These are phyloP conservation scores for Tetrahymena malaccensis DNA, from an alignment of 73 alveolate species.

Conservation along the genomic window DNA sequence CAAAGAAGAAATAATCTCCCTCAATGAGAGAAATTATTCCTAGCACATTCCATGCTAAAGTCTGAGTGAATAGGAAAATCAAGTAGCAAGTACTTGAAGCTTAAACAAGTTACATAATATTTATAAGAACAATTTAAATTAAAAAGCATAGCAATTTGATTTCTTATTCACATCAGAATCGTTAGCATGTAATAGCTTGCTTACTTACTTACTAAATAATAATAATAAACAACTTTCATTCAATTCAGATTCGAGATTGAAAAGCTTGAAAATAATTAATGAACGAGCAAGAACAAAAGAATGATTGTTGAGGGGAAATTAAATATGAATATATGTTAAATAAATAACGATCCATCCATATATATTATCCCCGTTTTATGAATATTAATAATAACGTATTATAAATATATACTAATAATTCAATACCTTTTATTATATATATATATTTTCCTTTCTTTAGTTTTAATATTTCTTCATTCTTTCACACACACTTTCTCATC, in stretches of 20 bases:
- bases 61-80: neutral
- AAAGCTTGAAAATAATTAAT: neutral
- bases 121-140: neutral
- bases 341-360: neutral
- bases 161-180: neutral
- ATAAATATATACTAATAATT: neutral
- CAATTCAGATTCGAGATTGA: neutral
- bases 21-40: neutral
- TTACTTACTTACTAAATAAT: neutral
- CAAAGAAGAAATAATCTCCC: constrained; percentile 21
- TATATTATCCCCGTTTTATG: neutral
- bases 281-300: neutral
- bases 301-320: neutral
- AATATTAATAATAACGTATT: neutral
- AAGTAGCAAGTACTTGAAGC: neutral
- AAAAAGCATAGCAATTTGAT: neutral
- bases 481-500: neutral
- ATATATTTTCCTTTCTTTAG: neutral
- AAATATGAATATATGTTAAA: neutral
- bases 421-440: neutral
- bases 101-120: neutral
- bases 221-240: neutral
- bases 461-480: neutral
- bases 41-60: neutral
- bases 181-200: neutral